Percentiles rank a stretch among this genome's conserved stretches.
phyloP scores from a whole-genome alignment of 2,329 filamentous ascomycete genomes.

The Fonsecaea nubica region DNA sequence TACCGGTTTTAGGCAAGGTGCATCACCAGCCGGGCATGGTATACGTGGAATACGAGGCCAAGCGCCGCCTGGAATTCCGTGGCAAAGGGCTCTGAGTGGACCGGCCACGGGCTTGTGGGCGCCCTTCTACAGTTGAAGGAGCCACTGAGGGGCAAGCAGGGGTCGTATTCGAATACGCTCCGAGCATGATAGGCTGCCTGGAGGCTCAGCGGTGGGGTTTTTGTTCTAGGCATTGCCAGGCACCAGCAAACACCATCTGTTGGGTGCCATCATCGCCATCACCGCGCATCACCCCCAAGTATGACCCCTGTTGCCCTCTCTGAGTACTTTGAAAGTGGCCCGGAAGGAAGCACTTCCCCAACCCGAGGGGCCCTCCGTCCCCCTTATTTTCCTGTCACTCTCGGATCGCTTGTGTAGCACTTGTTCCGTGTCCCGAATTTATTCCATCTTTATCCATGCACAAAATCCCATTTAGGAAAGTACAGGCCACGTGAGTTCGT shows the following conservation, averaged over 20 bases:
- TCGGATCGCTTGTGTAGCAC: not conserved
- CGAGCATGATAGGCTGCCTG: not conserved
- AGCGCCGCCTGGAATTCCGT: not conserved
- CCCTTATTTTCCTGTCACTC: too few species aligned
- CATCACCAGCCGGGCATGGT: not conserved
- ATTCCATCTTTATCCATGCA: slow-evolving; percentile 4
- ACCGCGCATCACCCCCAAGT: too few species aligned
- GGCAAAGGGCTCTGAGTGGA: not conserved
- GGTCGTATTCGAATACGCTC: too few species aligned
- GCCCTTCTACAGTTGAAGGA: not conserved
- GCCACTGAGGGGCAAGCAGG: not conserved
- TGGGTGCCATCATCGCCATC: too few species aligned
- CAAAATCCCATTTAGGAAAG: not conserved
- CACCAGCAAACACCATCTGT: not conserved
- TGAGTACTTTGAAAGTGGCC: too few species aligned
- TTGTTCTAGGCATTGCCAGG: not conserved
- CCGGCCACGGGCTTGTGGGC: not conserved
- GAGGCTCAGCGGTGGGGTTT: not conserved
- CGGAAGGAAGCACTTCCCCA: not conserved
- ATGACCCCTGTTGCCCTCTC: too few species aligned
- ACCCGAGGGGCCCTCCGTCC: not conserved
- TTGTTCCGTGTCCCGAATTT: slow-evolving; percentile 7
- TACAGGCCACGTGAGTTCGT: slow-evolving; percentile 5
- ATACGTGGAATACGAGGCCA: slow-evolving; percentile 1
- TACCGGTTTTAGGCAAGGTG: not conserved